Base-by-base conservation (phyloP, 2,329 filamentous ascomycete species). In the Mycosphaerelloides madeirae region DNA sequence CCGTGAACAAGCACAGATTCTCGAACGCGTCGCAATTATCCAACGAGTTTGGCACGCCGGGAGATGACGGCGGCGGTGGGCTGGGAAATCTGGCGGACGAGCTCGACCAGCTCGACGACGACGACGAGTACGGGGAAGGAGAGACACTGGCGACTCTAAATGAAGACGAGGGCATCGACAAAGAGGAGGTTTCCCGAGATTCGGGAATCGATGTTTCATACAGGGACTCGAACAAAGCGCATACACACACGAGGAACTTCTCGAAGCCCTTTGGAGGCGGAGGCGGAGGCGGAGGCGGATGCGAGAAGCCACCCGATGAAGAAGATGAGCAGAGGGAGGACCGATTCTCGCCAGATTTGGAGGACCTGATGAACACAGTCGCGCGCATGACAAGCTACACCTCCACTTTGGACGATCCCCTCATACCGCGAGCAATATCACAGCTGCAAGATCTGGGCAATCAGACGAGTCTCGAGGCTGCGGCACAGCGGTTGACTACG, bases 51-150 rank as follows among this genome's bases (percentile, higher is more conserved):
- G 59, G 60, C 43, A 65, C 61, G 34, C 64, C 64, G 2, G 64
- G 59, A 31, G 66, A 68, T 12, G 54, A 57, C 28, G 64, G 62
- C 8, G 62, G 57, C 13, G 79, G 79, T 49, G 83, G 83, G 7
- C 71, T 88, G 50, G 87, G 86, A 25, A 90, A 88, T 56, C 66
- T 93, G 38, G 87, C 87, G 1, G 87, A 91, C 65, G 87, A 93
- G 65, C 71, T 93, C 37, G 87, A 91, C 65, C 87, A 93, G 66
- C 70, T 93, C 37, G 58, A 59, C 36, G 58, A 63, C 35, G 61
- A 63, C 6, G 59, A 58, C 25, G 58, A 57, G 1, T 52, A 58
- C 33, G 57, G 57, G 16, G 58, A 61, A 36, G 58, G 56, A 28
- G 47, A 43, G 43, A 56, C 53, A 9, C 51, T 58, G 32, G 52